Percentiles rank a stretch among this genome's conserved stretches.
These are phyloP conservation scores for Moesziomyces sp. DNA, from an alignment of 1,284 basidiomycete species.

Conservation along the genomic window DNA sequence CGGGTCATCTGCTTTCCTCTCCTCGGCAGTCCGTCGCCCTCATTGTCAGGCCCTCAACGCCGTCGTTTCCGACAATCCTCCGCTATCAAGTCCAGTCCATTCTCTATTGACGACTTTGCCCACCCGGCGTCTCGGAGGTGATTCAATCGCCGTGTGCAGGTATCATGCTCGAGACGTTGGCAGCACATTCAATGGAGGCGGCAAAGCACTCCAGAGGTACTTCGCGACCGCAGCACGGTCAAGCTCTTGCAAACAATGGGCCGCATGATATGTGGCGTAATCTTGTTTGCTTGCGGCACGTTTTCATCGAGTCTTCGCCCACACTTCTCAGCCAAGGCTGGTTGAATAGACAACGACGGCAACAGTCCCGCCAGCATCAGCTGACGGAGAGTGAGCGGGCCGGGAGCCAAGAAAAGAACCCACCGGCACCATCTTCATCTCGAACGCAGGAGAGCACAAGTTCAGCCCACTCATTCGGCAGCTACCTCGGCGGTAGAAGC, in stretches of 20 bases:
- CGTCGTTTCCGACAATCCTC: too few relatives aligned
- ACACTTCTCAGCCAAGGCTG: not conserved
- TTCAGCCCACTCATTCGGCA: slow-evolving; percentile 10
- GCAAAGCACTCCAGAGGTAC: too few relatives aligned
- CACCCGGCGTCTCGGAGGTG: too few relatives aligned
- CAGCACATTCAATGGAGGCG: too few relatives aligned
- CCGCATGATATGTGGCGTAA: not conserved
- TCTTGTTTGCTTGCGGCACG: not conserved
- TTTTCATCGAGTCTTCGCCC: not conserved
- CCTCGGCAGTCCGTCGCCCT: too few relatives aligned
- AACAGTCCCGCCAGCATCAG: not conserved
- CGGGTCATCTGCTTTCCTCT: too few relatives aligned
- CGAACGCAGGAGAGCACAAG: not conserved
- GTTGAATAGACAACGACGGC: not conserved
- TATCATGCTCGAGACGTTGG: too few relatives aligned
- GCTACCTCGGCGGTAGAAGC: not conserved
- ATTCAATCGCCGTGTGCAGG: too few relatives aligned
- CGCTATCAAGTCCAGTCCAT: too few relatives aligned
- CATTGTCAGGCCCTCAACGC: too few relatives aligned
- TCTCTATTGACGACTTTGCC: too few relatives aligned
- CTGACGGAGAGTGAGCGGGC: slow-evolving; percentile 14
- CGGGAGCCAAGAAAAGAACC: not conserved
- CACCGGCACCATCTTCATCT: slow-evolving; percentile 30
- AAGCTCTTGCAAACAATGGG: not conserved
- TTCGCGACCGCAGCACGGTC: too few relatives aligned